Evolutionary conservation across 148 eudicot species (phyloP), one percentile per base, ranked within the genome.

Genomic region (Arbutus unedo): DNA sequence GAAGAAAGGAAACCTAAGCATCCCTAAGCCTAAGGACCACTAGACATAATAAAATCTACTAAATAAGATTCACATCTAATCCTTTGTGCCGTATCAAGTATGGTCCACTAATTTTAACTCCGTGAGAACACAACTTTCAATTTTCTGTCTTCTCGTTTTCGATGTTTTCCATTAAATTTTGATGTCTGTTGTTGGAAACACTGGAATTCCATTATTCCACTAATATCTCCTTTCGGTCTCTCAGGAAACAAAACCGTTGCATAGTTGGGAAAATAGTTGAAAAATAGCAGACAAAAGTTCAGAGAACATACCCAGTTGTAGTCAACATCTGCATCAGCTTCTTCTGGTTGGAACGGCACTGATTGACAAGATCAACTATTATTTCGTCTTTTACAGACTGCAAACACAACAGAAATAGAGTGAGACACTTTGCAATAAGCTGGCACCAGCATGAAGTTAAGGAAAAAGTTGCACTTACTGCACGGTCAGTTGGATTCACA

Each of bases 351-450:
- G 93, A 73, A 76, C 94, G 98, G 72, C 99, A 94, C 81, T 87
- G 91, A 44, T 93, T 93, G 59, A 87, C 98, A 84, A 96, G 97
- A 82, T 96, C 98, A 25, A 92, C 87, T 54, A 96, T 96, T 18
- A 96, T 87, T 89, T 96, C 99, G 81, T 94, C 97, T 83, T 94
- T 92, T 55, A 94, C 90, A 84, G 99, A 93, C 99, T 96, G 85
- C 84, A 84, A 80, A 18, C 23, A 81, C 72, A 79, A 60, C 74
- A 55, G 18, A 60, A 57, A 70, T n/a, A 21, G 47, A 51, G 43
- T 51, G 70, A 78, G 82, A n/a, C 44, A 31, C 23, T 15, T 16
- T 62, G 3, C 38, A 72, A 5, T 49, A 59, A 53, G 47, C n/a
- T 0, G 56, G 18, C 0, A 19, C 23, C 15, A 4, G 41, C 14